phyloP scores from a whole-genome alignment of 129 eudicot genomes.

The Pulicaria dysenterica region DNA sequence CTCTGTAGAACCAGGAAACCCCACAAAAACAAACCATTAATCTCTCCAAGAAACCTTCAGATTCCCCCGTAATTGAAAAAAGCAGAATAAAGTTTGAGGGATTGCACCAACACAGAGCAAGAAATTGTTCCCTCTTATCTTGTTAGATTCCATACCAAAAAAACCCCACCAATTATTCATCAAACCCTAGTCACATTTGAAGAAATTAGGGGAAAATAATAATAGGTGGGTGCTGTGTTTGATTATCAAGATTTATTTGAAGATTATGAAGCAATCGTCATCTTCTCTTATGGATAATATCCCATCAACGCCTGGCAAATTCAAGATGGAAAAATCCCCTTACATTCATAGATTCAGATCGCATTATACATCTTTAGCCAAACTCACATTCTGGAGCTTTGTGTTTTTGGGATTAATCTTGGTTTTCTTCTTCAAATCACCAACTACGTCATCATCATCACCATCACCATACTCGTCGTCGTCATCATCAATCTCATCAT shows the following conservation, averaged over 20 bases:
- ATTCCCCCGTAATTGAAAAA: constrained; percentile 35
- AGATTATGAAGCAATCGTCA: constrained; percentile 49
- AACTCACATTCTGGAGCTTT: constrained; percentile 74
- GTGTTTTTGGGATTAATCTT: constrained; percentile 66
- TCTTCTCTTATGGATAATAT: constrained; percentile 54
- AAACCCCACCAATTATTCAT: constrained; percentile 22
- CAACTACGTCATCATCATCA: constrained; percentile 31
- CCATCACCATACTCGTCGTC: constrained; percentile 23
- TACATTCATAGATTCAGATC: constrained; percentile 44
- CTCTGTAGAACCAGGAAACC: constrained; percentile 28
- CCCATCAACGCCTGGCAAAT: constrained; percentile 82
- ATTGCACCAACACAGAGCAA: constrained; percentile 8
- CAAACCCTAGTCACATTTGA: constrained; percentile 36
- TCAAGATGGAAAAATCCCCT: constrained; percentile 63
- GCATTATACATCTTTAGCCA: constrained; percentile 52
- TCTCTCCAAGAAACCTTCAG: constrained; percentile 54
- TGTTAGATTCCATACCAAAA: constrained; percentile 18
- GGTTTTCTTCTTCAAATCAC: constrained; percentile 68
- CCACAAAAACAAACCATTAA: constrained; percentile 35
- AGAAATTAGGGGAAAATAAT: constrained; percentile 11
- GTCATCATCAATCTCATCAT: constrained; percentile 30
- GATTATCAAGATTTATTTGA: constrained; percentile 8
- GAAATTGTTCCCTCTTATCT: constrained; percentile 22
- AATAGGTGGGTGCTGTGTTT: constrained; percentile 6
- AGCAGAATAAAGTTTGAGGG: constrained; percentile 2